Percentiles rank a stretch among this genome's conserved stretches.
Evolutionary conservation across 2,329 filamentous ascomycete genomes (phyloP).

Genomic region (Paecilomyces fulvus): DNA sequence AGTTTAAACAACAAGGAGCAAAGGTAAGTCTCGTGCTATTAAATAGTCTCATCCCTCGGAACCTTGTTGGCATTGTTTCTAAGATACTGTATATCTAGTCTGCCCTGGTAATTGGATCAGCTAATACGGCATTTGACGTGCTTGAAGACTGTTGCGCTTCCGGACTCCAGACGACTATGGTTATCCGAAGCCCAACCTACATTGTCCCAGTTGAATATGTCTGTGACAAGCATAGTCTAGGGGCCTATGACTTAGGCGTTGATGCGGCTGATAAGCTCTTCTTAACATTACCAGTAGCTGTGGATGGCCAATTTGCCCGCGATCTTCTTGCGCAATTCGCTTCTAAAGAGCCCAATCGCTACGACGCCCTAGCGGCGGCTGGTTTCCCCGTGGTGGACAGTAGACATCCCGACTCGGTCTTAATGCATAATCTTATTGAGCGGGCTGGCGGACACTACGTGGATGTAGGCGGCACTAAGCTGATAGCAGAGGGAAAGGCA

Average conservation of each 20-base stretch:
- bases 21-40: background rate
- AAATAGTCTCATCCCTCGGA: background rate
- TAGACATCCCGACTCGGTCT: slow-evolving; percentile 7
- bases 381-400: slow-evolving; percentile 34
- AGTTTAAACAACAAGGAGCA: background rate
- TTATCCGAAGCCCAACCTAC: slow-evolving; percentile 36
- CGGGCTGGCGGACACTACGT: slow-evolving; percentile 34
- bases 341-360: slow-evolving; percentile 25
- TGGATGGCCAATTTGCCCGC: background rate
- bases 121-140: slow-evolving; percentile 42
- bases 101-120: slow-evolving; percentile 39
- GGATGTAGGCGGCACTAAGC: slow-evolving; percentile 27
- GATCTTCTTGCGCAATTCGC: slow-evolving; percentile 16
- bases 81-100: slow-evolving; percentile 15
- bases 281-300: background rate
- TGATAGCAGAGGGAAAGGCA: slow-evolving; percentile 25
- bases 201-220: slow-evolving; percentile 16
- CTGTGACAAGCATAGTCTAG: slow-evolving; percentile 12
- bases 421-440: slow-evolving; percentile 29
- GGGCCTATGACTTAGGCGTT: slow-evolving; percentile 15
- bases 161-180: slow-evolving; percentile 36
- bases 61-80: background rate
- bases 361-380: slow-evolving; percentile 20
- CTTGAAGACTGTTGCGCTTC: slow-evolving; percentile 39
- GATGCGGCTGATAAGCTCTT: background rate